Evolutionary conservation across 2,329 filamentous ascomycete genomes (phyloP).

Genomic region (Alternaria sp.): DNA sequence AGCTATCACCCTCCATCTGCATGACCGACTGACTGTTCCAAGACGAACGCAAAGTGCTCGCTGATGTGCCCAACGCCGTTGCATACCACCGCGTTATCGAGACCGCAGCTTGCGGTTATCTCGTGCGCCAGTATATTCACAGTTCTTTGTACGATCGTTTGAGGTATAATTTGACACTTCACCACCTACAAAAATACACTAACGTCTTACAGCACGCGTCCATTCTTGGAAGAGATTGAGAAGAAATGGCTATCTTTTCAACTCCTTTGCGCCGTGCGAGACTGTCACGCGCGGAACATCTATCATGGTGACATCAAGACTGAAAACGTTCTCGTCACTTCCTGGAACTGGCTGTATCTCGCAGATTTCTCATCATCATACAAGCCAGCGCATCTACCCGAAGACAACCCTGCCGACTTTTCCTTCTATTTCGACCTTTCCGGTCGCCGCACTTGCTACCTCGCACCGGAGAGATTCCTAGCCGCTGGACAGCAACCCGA

Average conservation of each 20-base stretch:
- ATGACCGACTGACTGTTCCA: constrained; percentile 28
- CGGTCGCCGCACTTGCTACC: constrained; percentile 87
- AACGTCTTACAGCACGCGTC: constrained; percentile 72
- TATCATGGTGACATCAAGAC: constrained; percentile 99
- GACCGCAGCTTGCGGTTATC: constrained; percentile 87
- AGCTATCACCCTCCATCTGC: fast-evolving
- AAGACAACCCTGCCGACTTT: constrained; percentile 96
- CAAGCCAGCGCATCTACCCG: constrained; percentile 90
- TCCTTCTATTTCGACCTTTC: constrained; percentile 98
- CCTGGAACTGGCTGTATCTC: constrained; percentile 99
- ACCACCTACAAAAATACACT: constrained; percentile 16
- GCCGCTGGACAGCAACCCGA: constrained; percentile 71
- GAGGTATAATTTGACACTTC: constrained; percentile 51
- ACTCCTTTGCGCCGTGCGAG: constrained; percentile 86
- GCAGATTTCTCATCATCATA: constrained; percentile 97
- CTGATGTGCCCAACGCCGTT: constrained; percentile 87
- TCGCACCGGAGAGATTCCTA: constrained; percentile 92
- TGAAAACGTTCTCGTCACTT: constrained; percentile 94
- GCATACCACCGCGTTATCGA: constrained; percentile 90
- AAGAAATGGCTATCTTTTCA: constrained; percentile 99
- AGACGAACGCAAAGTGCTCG: constrained; percentile 81
- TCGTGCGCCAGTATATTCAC: constrained; percentile 94
- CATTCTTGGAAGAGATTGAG: constrained; percentile 95
- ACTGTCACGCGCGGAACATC: constrained; percentile 86
- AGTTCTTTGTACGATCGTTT: constrained; percentile 97